Evolutionary conservation across 345 rosid species (phyloP).

Genomic region (Pugionium dolabratum): DNA sequence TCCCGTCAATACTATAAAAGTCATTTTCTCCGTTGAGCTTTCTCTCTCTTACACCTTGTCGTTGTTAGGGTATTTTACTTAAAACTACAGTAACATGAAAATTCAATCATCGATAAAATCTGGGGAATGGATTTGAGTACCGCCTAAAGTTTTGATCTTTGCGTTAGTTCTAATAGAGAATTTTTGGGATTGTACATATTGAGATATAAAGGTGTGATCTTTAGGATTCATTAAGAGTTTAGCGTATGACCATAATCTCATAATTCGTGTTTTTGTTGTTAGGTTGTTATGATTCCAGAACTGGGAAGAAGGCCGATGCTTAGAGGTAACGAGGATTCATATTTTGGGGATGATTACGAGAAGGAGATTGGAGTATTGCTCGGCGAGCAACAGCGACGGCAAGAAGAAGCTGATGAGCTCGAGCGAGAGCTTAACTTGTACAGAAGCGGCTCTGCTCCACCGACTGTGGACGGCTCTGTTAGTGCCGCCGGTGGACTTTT

Average conservation of each 20-base stretch:
- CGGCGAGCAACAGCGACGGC: too few relatives aligned
- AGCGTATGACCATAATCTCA: slow-evolving; percentile 8
- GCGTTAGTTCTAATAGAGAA: slow-evolving; percentile 30
- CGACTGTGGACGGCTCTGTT: too few relatives aligned
- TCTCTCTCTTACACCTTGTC: slow-evolving; percentile 26
- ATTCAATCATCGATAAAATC: slow-evolving; percentile 2
- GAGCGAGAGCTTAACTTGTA: too few relatives aligned
- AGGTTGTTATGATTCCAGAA: slow-evolving; percentile 62
- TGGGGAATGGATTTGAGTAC: slow-evolving; percentile 28
- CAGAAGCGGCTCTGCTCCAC: too few relatives aligned
- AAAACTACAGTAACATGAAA: slow-evolving; percentile 20
- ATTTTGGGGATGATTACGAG: too few relatives aligned
- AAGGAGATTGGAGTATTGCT: too few relatives aligned
- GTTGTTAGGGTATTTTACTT: slow-evolving; percentile 27
- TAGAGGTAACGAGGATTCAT: too few relatives aligned
- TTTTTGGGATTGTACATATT: slow-evolving; percentile 43
- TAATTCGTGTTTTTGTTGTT: slow-evolving; percentile 30
- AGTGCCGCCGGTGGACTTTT: too few relatives aligned
- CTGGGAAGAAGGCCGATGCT: too few relatives aligned
- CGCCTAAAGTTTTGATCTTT: slow-evolving; percentile 50
- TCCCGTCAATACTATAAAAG: slow-evolving; percentile 51
- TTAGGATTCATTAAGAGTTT: slow-evolving; percentile 32
- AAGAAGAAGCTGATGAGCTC: too few relatives aligned
- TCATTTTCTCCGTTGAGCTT: slow-evolving; percentile 17
- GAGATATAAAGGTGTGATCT: slow-evolving; percentile 40